phyloP scores from a whole-genome alignment of 2,329 filamentous ascomycete genomes.

The Gremmenia infestans region DNA sequence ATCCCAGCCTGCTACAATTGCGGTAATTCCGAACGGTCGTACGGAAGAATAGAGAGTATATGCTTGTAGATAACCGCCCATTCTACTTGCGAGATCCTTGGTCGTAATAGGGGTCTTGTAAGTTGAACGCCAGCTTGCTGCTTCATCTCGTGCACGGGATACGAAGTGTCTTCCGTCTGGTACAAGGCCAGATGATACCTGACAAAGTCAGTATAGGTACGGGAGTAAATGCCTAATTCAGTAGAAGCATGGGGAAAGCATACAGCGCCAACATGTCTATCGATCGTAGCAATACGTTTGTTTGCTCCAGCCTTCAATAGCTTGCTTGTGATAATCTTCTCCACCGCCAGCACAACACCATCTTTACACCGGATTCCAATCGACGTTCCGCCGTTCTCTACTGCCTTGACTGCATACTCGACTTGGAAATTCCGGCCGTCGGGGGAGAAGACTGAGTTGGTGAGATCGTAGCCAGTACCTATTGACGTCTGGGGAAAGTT shows the following conservation, averaged over 20 bases:
- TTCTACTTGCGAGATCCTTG: slow-evolving; percentile 80
- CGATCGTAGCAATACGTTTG: slow-evolving; percentile 93
- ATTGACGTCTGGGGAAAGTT: slow-evolving; percentile 75
- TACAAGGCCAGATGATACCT: slow-evolving; percentile 92
- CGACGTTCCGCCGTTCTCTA: slow-evolving; percentile 95
- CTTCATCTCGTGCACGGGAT: slow-evolving; percentile 89
- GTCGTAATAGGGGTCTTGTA: slow-evolving; percentile 95
- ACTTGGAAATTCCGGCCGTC: slow-evolving; percentile 99
- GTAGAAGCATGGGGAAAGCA: slow-evolving; percentile 33
- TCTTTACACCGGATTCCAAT: slow-evolving; percentile 97
- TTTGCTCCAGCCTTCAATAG: slow-evolving; percentile 92
- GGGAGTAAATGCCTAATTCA: background rate
- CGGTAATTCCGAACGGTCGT: slow-evolving; percentile 92
- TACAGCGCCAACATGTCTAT: slow-evolving; percentile 91
- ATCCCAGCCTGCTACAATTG: slow-evolving; percentile 91
- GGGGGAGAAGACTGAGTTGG: slow-evolving; percentile 98
- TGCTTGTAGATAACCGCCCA: slow-evolving; percentile 94
- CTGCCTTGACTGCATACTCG: slow-evolving; percentile 97
- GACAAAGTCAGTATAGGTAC: slow-evolving; percentile 10
- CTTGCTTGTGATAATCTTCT: slow-evolving; percentile 95
- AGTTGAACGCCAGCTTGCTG: slow-evolving; percentile 80
- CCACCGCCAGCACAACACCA: slow-evolving; percentile 89
- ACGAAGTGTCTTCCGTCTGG: slow-evolving; percentile 95
- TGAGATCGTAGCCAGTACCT: slow-evolving; percentile 98
- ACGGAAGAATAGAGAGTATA: slow-evolving; percentile 98